Percentiles rank a stretch among this genome's conserved stretches.
These are phyloP conservation scores for Apiotrichum porosum DNA, from an alignment of 1,284 basidiomycete species.

Conservation along the genomic window DNA sequence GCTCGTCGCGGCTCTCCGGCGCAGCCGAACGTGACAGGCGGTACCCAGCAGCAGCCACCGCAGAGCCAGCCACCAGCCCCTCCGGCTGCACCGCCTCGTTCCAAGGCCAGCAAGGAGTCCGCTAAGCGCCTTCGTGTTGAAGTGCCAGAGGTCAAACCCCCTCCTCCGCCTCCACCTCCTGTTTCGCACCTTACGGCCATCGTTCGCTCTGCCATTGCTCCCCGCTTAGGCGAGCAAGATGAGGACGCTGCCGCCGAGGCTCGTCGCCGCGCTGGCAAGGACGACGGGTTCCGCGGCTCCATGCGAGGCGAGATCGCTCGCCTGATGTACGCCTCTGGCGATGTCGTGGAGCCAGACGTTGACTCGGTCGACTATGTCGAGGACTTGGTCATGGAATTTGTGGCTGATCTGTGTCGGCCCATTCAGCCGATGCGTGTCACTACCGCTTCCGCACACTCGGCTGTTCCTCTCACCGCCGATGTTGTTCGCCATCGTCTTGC, in stretches of 20 bases:
- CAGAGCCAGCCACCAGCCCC: neutral
- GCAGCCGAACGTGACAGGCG: too few species aligned
- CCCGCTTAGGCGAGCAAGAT: neutral
- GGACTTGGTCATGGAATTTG: constrained; percentile 40
- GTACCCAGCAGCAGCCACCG: too few species aligned
- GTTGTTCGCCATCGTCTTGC: constrained; percentile 36
- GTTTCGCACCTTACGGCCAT: neutral
- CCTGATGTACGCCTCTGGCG: constrained; percentile 44
- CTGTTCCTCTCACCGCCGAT: constrained; percentile 27
- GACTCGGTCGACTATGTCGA: constrained; percentile 44
- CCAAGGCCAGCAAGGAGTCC: constrained; percentile 1
- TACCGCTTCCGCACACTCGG: constrained; percentile 11
- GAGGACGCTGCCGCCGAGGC: neutral
- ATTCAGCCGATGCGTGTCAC: constrained; percentile 25
- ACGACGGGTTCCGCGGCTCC: constrained; percentile 34
- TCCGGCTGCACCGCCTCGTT: neutral
- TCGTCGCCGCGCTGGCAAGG: constrained; percentile 4
- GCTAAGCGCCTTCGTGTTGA: constrained; percentile 3
- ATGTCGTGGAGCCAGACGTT: constrained; percentile 35
- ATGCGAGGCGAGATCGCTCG: constrained; percentile 42
- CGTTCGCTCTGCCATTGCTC: neutral
- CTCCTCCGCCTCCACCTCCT: neutral
- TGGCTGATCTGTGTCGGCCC: constrained; percentile 41
- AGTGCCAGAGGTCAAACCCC: neutral
- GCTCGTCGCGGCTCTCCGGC: too few species aligned